Base-by-base conservation (phyloP, 441 rosid genomes). In the Pelargonium fulgidum region DNA sequence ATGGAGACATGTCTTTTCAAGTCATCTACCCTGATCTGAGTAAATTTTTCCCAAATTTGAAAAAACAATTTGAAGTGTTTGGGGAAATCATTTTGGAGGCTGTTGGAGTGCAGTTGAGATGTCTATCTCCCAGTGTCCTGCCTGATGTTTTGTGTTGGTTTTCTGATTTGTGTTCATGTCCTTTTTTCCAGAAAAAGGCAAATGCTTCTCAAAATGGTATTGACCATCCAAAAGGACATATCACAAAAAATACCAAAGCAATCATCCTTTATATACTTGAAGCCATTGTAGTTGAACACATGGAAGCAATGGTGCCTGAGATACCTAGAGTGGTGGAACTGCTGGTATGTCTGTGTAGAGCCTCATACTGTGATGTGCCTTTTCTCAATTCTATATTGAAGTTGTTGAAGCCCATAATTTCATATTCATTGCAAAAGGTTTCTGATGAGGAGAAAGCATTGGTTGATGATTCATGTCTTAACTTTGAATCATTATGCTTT, bases 61-160 rank as follows among this genome's bases (percentile, higher is more conserved):
- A 81, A 81, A 89, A 72, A 58, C 87, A 86, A 70, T 91, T 89
- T 70, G 82, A 85, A 76, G 74, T 74, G 69, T 91, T 91, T 78
- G 95, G 88, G 69, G 93, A 91, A 72, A 79, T 76, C 73, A 86
- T 89, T 74, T 80, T 91, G 77, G 88, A 91, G 75, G 97, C 95
- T 78, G 91, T 89, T 77, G 85, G 89, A 65, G 71, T 91, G 88
- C 97, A 89, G 75, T 74, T 91, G 78, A 84, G 82, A 72, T 85
- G 79, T 64, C 81, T 87, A 71, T 80, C 97, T 76, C 79, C 93
- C 26, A 75, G 87, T 33, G 73, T 68, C 62, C 65, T 91, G 70
- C 90, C 93, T 50, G 97, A 91, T 75, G 76, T 91, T 74, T 85
- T 89, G 81, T 89, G 91, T 76, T 89, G 97, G 95, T 89, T 89